Evolutionary conservation across 345 rosid genomes (phyloP), one percentile per base, ranked within the genome.

Genomic region (Eucalyptus cloeziana): DNA sequence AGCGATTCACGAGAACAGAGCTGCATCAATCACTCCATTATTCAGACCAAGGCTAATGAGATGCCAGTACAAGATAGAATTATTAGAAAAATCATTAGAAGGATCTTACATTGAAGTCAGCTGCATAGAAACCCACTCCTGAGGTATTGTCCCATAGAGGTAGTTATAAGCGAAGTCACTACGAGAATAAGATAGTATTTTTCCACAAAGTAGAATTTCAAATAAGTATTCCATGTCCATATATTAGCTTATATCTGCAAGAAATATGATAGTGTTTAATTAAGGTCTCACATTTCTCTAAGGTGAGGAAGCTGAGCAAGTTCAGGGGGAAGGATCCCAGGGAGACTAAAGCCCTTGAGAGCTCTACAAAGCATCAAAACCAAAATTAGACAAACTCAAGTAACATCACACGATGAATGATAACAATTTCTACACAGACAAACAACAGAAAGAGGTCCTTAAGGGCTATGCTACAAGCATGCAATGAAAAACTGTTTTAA

Each of bases 251-350:
- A 76, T 76, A 71, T 71, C 81, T 76, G 19, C 64, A 50, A 86
- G 87, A 51, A 27, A 33, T 60, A 51, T 52, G 44, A 86, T 37
- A 19, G 45, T 33, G 24, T 16, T 50, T 17, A 13, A 86, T 86
- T 14, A 12, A 24, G 19, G 60, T n/a, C 96, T 94, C 90, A 96
- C 98, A 96, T 92, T 24, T 19, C 19, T 89, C 91, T 88, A 86
- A 97, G 94, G 88, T 91, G 91, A n/a, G 91, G 93, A 92, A 97
- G 98, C 91, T 89, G 88, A 13, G 93, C 91, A 49, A 96, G 89
- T 88, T 95, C 94, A 86, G 94, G 92, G 56, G 98, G 97, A 60
- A 96, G 97, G 79, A 88, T 90, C 86, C 99, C 99, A 2, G 96
- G 93, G 88, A 97, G 99, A 88, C 89, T 96, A 83, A 87, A 91